Evolutionary conservation across 148 eudicot species (phyloP), one percentile per base, ranked within the genome.

Genomic region (Talinum fruticosum): DNA sequence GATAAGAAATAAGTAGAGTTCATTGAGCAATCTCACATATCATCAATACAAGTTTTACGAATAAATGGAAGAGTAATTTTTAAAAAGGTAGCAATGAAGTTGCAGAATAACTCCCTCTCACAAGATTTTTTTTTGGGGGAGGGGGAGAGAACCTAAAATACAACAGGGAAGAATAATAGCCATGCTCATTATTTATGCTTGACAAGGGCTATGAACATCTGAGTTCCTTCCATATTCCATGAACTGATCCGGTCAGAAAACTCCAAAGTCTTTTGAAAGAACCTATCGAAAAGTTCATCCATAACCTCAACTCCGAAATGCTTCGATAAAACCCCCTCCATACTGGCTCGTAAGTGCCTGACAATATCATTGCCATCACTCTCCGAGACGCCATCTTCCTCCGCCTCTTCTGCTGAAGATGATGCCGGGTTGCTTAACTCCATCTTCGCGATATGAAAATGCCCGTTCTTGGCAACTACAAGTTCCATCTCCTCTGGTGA

Each of bases 161-260:
- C 1, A n/a, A n/a, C n/a, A n/a, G 44, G 0, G 8, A 10, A 38
- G 44, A 38, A 6, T 38, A 5, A 38, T 1, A 16, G 12, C 53
- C 15, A 8, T 47, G 53, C 53, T 47, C 13, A 13, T 57, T 57
- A 57, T 19, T 57, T 57, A 7, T 57, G 64, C 26, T 57, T 23
- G 24, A 57, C 64, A 57, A 57, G 64, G 64, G 28, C 64, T 19
- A 57, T 57, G 64, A 57, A 71, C 57, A 71, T 8, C 24, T 71
- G 74, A 71, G 57, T 71, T 71, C 74, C 74, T 71, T 71, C 74
- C 74, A 44, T 44, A 14, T 41, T 34, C 35, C 57, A 41, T 26
- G 74, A 44, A 14, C 14, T 41, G 53, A 71, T 24, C 53, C 35
- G 47, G 4, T 71, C 35, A 15, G 74, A 13, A 28, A 44, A 71